Evolutionary conservation across 257 asterid genomes (phyloP).

Genomic region (Plectranthus barbatus): DNA sequence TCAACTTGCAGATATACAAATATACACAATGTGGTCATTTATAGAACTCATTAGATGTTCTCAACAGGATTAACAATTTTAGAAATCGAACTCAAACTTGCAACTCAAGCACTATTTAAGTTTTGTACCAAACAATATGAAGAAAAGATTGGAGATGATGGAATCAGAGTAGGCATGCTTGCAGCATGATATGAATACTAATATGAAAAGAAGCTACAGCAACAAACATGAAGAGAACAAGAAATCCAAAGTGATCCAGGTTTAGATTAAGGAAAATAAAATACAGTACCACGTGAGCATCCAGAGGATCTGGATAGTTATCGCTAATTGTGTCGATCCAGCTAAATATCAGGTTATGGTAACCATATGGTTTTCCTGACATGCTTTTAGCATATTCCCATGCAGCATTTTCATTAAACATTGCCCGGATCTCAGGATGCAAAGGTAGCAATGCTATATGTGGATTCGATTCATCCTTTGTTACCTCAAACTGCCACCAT

Average conservation of each 20-base stretch:
- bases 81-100: not conserved
- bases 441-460: constrained; percentile 85
- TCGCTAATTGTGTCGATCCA: constrained; percentile 84
- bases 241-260: not conserved
- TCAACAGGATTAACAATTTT: not conserved
- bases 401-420: constrained; percentile 77
- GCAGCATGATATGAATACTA: not conserved
- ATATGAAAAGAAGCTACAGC: not conserved
- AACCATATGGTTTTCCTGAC: constrained; percentile 78
- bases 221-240: not conserved
- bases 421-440: constrained; percentile 68
- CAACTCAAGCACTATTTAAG: not conserved
- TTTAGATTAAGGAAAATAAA: not conserved
- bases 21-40: not conserved
- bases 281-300: constrained; percentile 72
- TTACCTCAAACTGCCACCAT: constrained; percentile 86
- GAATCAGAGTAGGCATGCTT: not conserved
- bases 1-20: not conserved
- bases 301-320: constrained; percentile 77
- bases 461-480: constrained; percentile 71
- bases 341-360: constrained; percentile 85
- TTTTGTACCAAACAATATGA: not conserved
- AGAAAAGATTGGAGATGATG: not conserved
- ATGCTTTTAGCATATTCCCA: constrained; percentile 90
- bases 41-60: not conserved